phyloP scores from a whole-genome alignment of 2,329 filamentous ascomycete genomes.

The Colletotrichum coccodes region DNA sequence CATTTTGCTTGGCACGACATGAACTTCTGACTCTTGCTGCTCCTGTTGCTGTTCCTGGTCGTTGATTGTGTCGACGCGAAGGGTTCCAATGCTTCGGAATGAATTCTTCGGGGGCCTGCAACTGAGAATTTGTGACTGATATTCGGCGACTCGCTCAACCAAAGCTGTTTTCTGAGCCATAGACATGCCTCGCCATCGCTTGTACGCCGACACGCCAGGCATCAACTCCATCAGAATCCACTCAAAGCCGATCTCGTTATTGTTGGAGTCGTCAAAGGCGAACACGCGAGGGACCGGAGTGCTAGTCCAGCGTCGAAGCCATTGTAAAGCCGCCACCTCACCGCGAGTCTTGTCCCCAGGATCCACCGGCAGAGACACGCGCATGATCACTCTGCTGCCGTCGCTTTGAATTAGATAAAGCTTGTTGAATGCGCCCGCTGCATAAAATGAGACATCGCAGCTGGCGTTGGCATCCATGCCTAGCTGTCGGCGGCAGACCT shows the following conservation, averaged over 20 bases:
- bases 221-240: slow-evolving; percentile 51
- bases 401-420: slow-evolving; percentile 34
- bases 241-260: slow-evolving; percentile 50
- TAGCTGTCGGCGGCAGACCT: slow-evolving; percentile 28
- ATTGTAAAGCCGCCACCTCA: slow-evolving; percentile 50
- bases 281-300: slow-evolving; percentile 47
- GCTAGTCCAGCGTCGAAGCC: slow-evolving; percentile 40
- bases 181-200: slow-evolving; percentile 41
- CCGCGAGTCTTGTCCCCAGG: slow-evolving; percentile 47
- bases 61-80: neutral
- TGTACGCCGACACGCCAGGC: slow-evolving; percentile 37
- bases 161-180: slow-evolving; percentile 44
- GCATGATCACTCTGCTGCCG: slow-evolving; percentile 38
- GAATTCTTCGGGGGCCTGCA: neutral
- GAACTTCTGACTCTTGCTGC: slow-evolving; percentile 10
- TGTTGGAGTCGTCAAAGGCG: slow-evolving; percentile 41
- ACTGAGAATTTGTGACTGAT: slow-evolving; percentile 36
- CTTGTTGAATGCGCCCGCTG: slow-evolving; percentile 37
- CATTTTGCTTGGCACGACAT: slow-evolving; percentile 37
- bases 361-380: slow-evolving; percentile 48
- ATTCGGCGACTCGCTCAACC: slow-evolving; percentile 42
- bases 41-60: neutral
- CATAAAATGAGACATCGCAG: slow-evolving; percentile 32
- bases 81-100: neutral
- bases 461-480: slow-evolving; percentile 7